phyloP scores from a whole-genome alignment of 495 filamentous ascomycete genomes.

The Lasiosphaeria ovina region DNA sequence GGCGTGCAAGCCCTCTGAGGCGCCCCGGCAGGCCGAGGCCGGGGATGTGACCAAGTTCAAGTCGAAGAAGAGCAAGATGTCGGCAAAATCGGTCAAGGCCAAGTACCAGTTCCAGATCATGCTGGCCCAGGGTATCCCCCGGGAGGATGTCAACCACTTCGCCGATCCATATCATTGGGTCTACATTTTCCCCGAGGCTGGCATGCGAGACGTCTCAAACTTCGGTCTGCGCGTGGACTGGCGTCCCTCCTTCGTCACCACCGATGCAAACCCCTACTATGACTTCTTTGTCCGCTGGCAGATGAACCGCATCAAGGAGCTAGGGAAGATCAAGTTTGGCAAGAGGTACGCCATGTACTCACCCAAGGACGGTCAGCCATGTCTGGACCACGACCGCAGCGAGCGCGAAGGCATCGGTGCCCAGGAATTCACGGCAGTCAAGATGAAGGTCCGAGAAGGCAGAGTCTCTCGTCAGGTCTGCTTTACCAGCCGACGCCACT shows the following conservation, averaged over 20 bases:
- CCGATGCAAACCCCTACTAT: constrained; percentile 85
- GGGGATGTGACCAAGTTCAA: constrained; percentile 88
- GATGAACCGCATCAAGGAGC: constrained; percentile 76
- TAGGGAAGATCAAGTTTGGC: constrained; percentile 81
- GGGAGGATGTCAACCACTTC: constrained; percentile 79
- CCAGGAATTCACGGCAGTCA: constrained; percentile 86
- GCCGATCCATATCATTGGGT: constrained; percentile 77
- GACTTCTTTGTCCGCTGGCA: constrained; percentile 87
- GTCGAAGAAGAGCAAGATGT: constrained; percentile 91
- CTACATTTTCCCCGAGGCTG: constrained; percentile 69
- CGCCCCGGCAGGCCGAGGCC: constrained; percentile 26
- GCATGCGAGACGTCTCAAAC: constrained; percentile 65
- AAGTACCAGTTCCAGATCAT: constrained; percentile 57
- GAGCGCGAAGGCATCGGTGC: constrained; percentile 81
- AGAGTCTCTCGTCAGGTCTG: constrained; percentile 62
- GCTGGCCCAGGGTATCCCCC: constrained; percentile 73
- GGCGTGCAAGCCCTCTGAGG: constrained; percentile 27
- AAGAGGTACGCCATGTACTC: constrained; percentile 83
- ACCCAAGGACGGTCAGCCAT: constrained; percentile 83
- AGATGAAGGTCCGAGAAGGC: constrained; percentile 71
- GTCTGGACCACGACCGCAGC: constrained; percentile 89
- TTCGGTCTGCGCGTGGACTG: constrained; percentile 78
- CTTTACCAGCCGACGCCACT: constrained; percentile 67
- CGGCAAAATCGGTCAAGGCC: constrained; percentile 84
- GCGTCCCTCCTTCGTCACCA: constrained; percentile 77